Percentiles rank a stretch among this genome's conserved stretches.
These are phyloP conservation scores for Amphichorda felina DNA, from an alignment of 2,329 filamentous ascomycete genomes.

Conservation along the genomic window DNA sequence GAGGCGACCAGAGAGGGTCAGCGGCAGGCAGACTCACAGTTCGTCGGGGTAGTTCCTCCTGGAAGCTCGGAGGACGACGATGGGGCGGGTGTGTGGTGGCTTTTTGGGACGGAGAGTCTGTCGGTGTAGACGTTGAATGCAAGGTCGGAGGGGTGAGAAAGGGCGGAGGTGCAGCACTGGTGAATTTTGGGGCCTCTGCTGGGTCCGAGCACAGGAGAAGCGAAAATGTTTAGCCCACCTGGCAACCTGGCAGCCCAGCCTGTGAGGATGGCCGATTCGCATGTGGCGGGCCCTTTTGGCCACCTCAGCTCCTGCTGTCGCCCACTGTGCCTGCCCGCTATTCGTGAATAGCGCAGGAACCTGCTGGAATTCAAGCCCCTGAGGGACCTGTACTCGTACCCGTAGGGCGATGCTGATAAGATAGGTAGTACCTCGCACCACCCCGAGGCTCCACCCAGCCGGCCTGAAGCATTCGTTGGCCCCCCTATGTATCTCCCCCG, in stretches of 20 bases:
- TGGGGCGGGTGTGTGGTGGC: constrained; percentile 11
- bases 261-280: too few species aligned
- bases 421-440: background rate
- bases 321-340: too few species aligned
- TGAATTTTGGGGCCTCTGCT: constrained; percentile 2
- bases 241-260: too few species aligned
- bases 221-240: too few species aligned
- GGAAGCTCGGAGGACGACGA: constrained; percentile 16
- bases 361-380: too few species aligned
- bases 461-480: constrained; percentile 7
- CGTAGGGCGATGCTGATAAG: background rate
- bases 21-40: constrained; percentile 4
- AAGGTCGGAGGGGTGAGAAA: constrained; percentile 9
- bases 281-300: too few species aligned
- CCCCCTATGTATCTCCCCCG: constrained; percentile 5
- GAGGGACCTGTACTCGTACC: too few species aligned
- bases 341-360: too few species aligned
- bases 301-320: too few species aligned
- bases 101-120: constrained; percentile 8
- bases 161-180: background rate
- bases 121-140: constrained; percentile 13
- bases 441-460: background rate
- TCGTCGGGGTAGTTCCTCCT: constrained; percentile 12
- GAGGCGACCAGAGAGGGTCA: background rate
- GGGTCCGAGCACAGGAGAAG: background rate